Evolutionary conservation across 208 protist species (phyloP).

Genomic region (Porcisia hertigi): DNA sequence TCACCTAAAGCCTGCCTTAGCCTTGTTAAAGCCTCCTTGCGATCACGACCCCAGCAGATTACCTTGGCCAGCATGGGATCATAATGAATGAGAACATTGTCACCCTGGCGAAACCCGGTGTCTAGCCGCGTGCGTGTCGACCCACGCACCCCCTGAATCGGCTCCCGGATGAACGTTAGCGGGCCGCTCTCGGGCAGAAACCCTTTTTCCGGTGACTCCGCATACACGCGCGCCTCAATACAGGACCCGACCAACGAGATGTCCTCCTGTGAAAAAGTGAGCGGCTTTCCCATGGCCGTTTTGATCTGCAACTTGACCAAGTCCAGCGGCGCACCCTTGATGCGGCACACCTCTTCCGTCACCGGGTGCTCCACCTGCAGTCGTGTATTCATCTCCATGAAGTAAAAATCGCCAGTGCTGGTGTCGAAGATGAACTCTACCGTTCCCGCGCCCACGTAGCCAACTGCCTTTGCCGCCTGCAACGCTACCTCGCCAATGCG

Average conservation of each 20-base stretch:
- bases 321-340: conserved; percentile 68
- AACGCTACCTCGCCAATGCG: conserved; percentile 87
- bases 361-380: conserved; percentile 96
- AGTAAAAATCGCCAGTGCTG: conserved; percentile 91
- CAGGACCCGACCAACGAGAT: conserved; percentile 73
- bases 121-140: conserved; percentile 65
- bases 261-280: conserved; percentile 85
- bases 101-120: conserved; percentile 76
- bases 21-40: conserved; percentile 35
- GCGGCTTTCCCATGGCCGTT: conserved; percentile 55
- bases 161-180: conserved; percentile 32
- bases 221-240: conserved; percentile 96
- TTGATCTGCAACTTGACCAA: conserved; percentile 96
- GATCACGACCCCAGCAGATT: conserved; percentile 30
- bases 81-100: conserved; percentile 93
- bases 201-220: conserved; percentile 89
- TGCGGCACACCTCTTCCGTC: conserved; percentile 93
- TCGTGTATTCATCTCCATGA: conserved; percentile 99
- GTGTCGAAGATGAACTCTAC: conserved; percentile 98
- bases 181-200: conserved; percentile 83
- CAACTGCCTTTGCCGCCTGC: conserved; percentile 78
- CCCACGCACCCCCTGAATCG: conserved; percentile 37
- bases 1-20: conserved; percentile 54
- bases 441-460: conserved; percentile 95
- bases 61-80: conserved; percentile 95